Base-by-base conservation (phyloP, 2,329 filamentous ascomycete species). In the Colletotrichum aenigma region DNA sequence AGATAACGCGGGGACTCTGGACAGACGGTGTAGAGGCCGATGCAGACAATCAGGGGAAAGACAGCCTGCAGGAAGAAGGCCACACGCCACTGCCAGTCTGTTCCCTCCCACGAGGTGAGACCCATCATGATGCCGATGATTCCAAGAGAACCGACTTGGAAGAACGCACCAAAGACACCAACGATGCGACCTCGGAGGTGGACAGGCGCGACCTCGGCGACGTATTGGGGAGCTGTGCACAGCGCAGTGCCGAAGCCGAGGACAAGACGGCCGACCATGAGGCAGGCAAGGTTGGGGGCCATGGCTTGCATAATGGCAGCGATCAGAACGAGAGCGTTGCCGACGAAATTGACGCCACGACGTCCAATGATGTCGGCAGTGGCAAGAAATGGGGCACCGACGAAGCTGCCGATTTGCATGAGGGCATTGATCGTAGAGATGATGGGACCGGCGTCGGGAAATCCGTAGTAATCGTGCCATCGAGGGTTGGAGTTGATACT, bases 251-350 rank as follows among this genome's bases (percentile, higher is more conserved):
- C 86, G 69, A 92, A 91, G 21, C 90, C 90, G 1, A 92, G 87
- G 6, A 91, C 81, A 77, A 92, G 91, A 28, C 89, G 87, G 4
- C 89, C 89, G 8, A 86, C 85, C 52, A 88, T 83, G n/a, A 88
- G 86, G 62, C 86, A 85, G 16, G 80, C 80, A 56, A 85, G 82
- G 36, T 79, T 81, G 7, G 81, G 81, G 3, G 86, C 83, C 16
- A 81, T 80, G 6, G 81, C 86, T 74, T 88, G 86, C 74, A 87
- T 77, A 15, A 87, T 79, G 5, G 86, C 84, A 7, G 86, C 85
- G n/a, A 85, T 77, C 34, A 88, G 81, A n/a, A 88, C 86, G 60
- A 88, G 81, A 26, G 80, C 74, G 65, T 88, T 89, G 5, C 88
- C 88, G 12, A 84, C 64, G 65, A 88, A 88, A 76, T 87, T 88